Evolutionary conservation across 768 basidiomycete genomes (phyloP), one percentile per base, ranked within the genome.

Genomic region (Chalciporus piperatus): DNA sequence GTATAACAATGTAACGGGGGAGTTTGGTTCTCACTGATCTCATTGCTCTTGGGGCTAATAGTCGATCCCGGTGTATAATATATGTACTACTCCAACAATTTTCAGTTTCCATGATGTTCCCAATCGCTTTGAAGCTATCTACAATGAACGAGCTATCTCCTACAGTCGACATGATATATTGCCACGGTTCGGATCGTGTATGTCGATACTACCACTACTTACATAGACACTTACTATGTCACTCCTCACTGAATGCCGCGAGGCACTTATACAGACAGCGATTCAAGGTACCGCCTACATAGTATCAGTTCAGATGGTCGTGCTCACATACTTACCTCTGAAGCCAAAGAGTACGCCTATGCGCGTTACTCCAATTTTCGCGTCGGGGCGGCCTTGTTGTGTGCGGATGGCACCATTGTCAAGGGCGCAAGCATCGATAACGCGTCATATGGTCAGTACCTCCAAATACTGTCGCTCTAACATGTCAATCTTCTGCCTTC

Each of bases 381-480:
- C 16, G 96, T 97, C 32, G 94, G 96, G 0, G 94, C 93, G 0
- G 89, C 92, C 1, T 71, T 98, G 11, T 71, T 97, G 22, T 73
- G 83, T 3, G 61, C 78, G 1, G 80, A 87, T 41, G 91, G 89
- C 0, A 66, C 73, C 10, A 82, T 95, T 35, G 79, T 94, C 51
- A 87, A 82, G 55, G 93, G 96, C 12, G 83, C 87, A 19, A 97
- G 96, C 65, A 78, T 97, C 51, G 95, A 98, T 72, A 97, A 96
- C 59, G 92, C 91, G 0, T 90, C 92, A 0, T 92, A 92, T 62
- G 91, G 94, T 92, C 51, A 13, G 73, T 33, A 13, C 30, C 25
- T 9, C 16, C 23, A 13, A 23, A 0, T 22, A 28, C 20, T 12
- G 11, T 12, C 17, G 10, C 17, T 28, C n/a, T 43, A 9, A 43